Percentiles rank a stretch among this genome's conserved stretches.
phyloP scores from a whole-genome alignment of 2,329 filamentous ascomycete species.

The Dothistroma pini region DNA sequence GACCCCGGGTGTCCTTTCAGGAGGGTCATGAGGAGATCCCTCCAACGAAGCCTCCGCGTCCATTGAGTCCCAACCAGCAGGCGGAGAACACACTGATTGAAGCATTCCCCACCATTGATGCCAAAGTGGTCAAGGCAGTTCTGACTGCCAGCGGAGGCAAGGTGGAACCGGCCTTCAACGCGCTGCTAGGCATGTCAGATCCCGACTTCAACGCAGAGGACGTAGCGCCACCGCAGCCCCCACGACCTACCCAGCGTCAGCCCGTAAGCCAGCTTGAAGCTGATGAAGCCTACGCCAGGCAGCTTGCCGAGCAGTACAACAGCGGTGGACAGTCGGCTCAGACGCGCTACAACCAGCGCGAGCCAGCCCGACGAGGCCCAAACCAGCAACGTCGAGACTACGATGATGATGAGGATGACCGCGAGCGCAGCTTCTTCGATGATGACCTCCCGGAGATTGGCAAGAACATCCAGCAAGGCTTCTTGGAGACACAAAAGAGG shows the following conservation, averaged over 20 bases:
- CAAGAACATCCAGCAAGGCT: conserved; percentile 91
- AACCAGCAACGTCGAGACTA: conserved; percentile 48
- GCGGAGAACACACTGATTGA: conserved; percentile 86
- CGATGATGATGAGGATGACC: conserved; percentile 61
- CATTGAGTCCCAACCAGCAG: conserved; percentile 75
- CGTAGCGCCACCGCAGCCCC: conserved; percentile 72
- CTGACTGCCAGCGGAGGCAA: conserved; percentile 79
- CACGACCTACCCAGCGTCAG: conserved; percentile 62
- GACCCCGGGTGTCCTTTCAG: conserved; percentile 46
- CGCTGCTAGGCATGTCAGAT: conserved; percentile 67
- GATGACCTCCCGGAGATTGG: conserved; percentile 92
- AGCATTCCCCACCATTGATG: conserved; percentile 84
- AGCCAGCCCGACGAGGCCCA: conserved; percentile 33
- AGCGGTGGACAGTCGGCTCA: conserved; percentile 28
- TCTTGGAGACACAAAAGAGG: conserved; percentile 86
- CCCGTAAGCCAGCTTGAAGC: conserved; percentile 78
- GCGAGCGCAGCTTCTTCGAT: conserved; percentile 88
- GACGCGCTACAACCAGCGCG: conserved; percentile 34
- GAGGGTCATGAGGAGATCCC: conserved; percentile 50
- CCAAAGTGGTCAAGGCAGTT: conserved; percentile 78
- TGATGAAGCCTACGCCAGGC: conserved; percentile 87
- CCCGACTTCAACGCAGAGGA: conserved; percentile 50
- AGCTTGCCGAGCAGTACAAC: conserved; percentile 85
- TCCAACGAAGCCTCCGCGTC: conserved; percentile 81
- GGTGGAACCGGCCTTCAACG: conserved; percentile 93